phyloP scores from a whole-genome alignment of 148 eudicot species.

The Fagopyrum tataricum region DNA sequence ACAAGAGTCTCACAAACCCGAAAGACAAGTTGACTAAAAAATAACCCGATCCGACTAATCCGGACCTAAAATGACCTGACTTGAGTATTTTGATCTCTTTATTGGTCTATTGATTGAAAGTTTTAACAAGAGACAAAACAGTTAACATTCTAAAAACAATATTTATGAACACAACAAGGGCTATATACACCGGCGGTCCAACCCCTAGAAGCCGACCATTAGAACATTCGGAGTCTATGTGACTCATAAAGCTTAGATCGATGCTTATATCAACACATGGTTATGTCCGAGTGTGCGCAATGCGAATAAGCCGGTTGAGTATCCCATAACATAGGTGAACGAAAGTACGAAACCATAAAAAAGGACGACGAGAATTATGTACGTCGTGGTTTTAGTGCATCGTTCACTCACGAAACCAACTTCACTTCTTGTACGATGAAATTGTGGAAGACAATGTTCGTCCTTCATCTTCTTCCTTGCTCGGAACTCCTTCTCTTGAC shows the following conservation, averaged over 20 bases:
- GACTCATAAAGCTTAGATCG: neutral
- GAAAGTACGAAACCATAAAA: neutral
- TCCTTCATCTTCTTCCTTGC: neutral
- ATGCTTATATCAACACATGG: neutral
- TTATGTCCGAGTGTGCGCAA: neutral
- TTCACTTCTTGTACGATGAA: neutral
- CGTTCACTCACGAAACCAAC: neutral
- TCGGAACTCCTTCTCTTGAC: neutral
- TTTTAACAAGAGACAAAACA: too few relatives aligned
- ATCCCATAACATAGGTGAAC: neutral
- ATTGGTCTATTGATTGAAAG: too few relatives aligned
- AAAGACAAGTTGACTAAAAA: too few relatives aligned
- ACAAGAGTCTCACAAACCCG: too few relatives aligned
- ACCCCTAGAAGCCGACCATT: too few relatives aligned
- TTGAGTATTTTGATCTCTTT: too few relatives aligned
- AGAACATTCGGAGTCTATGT: too few relatives aligned
- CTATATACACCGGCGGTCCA: too few relatives aligned
- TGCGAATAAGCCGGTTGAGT: neutral
- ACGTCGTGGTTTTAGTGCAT: neutral
- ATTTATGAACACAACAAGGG: too few relatives aligned
- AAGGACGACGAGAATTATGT: neutral
- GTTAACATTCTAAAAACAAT: too few relatives aligned
- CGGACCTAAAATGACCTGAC: too few relatives aligned
- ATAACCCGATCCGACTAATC: too few relatives aligned
- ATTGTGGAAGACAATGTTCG: constrained; percentile 1